Conservation (phyloP, 768 basidiomycete genomes). For the Psilocybe sp. region DNA sequence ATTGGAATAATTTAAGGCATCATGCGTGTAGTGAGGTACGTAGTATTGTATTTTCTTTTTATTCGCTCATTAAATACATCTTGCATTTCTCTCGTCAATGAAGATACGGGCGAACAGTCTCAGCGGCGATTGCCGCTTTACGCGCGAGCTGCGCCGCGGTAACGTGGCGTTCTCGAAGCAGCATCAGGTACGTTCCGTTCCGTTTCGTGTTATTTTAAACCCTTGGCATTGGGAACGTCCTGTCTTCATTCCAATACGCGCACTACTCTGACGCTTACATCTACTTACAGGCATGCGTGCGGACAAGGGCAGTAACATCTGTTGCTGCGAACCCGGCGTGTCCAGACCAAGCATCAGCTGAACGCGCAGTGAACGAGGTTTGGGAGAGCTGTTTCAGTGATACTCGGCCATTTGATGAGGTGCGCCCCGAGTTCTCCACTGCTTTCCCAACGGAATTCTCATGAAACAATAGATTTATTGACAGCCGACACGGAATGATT, state of each 20-base stretch:
- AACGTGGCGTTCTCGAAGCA: slow-evolving; percentile 85
- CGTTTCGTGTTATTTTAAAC: slow-evolving; percentile 4
- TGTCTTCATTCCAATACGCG: too few species aligned
- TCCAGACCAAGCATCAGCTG: slow-evolving; percentile 71
- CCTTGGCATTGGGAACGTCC: background rate
- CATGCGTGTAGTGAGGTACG: slow-evolving; percentile 96
- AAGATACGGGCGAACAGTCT: slow-evolving; percentile 95
- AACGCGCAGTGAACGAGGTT: slow-evolving; percentile 90
- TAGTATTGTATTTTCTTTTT: slow-evolving; percentile 7
- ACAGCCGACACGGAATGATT: slow-evolving; percentile 3
- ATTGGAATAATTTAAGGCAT: slow-evolving; percentile 88
- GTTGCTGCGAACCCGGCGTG: slow-evolving; percentile 81
- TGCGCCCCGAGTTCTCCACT: slow-evolving; percentile 22
- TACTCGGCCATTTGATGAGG: slow-evolving; percentile 97
- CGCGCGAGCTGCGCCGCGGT: slow-evolving; percentile 77
- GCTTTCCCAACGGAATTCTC: slow-evolving; percentile 8
- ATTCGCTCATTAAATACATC: background rate
- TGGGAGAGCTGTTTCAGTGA: slow-evolving; percentile 97
- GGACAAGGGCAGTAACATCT: slow-evolving; percentile 80
- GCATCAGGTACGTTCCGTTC: slow-evolving; percentile 65
- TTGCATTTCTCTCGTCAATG: background rate
- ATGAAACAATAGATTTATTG: slow-evolving; percentile 18
- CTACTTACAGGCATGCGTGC: slow-evolving; percentile 72
- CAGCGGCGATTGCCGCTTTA: slow-evolving; percentile 89
- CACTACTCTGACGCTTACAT: slow-evolving; percentile 9